Evolutionary conservation across 1,139 yeast genomes (phyloP).

Genomic region (Saccharomyces pastorianus): DNA sequence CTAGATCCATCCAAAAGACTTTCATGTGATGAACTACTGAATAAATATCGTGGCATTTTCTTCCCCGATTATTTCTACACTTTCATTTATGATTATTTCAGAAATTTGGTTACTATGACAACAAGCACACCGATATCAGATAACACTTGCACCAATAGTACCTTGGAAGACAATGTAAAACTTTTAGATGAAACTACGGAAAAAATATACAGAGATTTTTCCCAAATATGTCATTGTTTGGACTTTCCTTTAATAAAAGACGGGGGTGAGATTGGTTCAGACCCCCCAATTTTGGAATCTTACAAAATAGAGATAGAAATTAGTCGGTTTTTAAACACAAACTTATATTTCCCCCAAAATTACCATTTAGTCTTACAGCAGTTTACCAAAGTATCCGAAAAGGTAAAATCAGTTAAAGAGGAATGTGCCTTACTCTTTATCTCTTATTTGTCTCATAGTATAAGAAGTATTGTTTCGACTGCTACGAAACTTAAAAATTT

Average conservation of each 20-base stretch:
- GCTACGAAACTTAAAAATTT: slow-evolving; percentile 61
- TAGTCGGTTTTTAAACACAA: not conserved
- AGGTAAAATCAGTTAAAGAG: slow-evolving; percentile 21
- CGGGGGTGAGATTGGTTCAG: not conserved
- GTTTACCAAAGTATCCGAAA: slow-evolving; percentile 7
- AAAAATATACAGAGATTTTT: slow-evolving; percentile 50
- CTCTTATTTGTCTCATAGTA: slow-evolving; percentile 53
- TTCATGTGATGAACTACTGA: slow-evolving; percentile 47
- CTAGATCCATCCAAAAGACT: slow-evolving; percentile 55
- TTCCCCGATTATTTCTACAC: slow-evolving; percentile 70
- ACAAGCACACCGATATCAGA: slow-evolving; percentile 28
- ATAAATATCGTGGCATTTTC: slow-evolving; percentile 40
- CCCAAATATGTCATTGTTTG: slow-evolving; percentile 42
- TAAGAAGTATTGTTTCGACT: slow-evolving; percentile 58
- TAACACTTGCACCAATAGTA: slow-evolving; percentile 16
- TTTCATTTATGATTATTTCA: slow-evolving; percentile 62
- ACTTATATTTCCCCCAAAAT: not conserved
- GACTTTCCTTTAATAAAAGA: slow-evolving; percentile 33
- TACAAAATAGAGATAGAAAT: slow-evolving; percentile 2
- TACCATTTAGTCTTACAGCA: not conserved
- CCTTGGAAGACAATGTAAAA: slow-evolving; percentile 30
- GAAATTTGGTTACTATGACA: slow-evolving; percentile 31
- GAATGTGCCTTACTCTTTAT: slow-evolving; percentile 58
- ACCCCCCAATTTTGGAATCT: slow-evolving; percentile 6
- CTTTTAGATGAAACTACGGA: slow-evolving; percentile 56